Conservation (phyloP, 2,329 filamentous ascomycete genomes). For the Ceratocystis destructans region DNA sequence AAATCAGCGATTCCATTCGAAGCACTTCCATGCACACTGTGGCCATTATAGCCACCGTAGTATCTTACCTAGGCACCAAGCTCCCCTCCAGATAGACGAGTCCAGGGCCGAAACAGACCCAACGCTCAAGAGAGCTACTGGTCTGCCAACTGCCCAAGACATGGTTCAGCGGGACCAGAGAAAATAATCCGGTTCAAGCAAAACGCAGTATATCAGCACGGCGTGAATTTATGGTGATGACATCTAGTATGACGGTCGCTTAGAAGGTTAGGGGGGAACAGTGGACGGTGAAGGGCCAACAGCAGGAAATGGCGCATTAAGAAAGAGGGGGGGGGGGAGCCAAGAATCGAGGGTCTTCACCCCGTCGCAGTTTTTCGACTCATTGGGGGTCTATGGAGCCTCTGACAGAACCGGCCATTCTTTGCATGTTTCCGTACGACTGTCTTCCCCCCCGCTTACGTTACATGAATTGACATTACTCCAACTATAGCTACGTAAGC, state of each 20-base stretch:
- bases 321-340: neutral
- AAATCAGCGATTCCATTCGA: neutral
- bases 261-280: neutral
- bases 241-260: neutral
- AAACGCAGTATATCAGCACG: neutral
- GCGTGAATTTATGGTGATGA: neutral
- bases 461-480: neutral
- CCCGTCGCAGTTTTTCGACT: neutral
- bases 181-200: neutral
- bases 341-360: neutral
- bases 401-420: no score
- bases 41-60: neutral
- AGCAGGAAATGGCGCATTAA: neutral
- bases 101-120: neutral
- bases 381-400: no score
- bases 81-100: neutral
- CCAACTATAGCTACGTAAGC: neutral
- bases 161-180: neutral
- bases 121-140: constrained; percentile 8
- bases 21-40: neutral
- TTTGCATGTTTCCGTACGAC: neutral
- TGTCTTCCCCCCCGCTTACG: neutral
- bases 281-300: neutral
- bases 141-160: constrained; percentile 3
- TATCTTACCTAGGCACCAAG: neutral